A percentile compares a stretch with the other conserved stretches of the same genome.
Conservation (phyloP, 306 rosid genomes). For the Ammopiptanthus mongolicus region DNA sequence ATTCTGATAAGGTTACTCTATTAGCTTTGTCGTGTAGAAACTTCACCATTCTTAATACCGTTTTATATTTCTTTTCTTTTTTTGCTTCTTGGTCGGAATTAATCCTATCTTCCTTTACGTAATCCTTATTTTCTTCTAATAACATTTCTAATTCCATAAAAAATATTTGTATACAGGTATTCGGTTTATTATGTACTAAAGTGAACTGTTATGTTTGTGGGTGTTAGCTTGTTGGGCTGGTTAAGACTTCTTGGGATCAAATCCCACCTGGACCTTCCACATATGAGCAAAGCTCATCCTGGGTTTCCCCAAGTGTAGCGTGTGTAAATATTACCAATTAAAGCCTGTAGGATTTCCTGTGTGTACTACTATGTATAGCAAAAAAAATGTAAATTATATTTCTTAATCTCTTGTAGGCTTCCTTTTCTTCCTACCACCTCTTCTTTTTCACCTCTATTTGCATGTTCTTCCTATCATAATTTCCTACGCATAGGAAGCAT, state of each 20-base stretch:
- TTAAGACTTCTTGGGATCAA: too few species aligned
- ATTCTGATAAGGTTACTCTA: constrained; percentile 76
- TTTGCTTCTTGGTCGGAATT: not conserved
- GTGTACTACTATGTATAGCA: too few species aligned
- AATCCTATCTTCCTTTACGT: not conserved
- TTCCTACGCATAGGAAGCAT: not conserved
- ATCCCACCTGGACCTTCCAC: too few species aligned
- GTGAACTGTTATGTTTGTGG: not conserved
- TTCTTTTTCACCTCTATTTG: not conserved
- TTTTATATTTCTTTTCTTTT: not conserved
- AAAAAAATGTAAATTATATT: not conserved
- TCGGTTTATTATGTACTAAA: not conserved
- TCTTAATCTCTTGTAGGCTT: not conserved
- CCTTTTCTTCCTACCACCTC: not conserved
- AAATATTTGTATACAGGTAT: not conserved
- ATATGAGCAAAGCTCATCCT: too few species aligned
- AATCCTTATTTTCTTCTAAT: not conserved
- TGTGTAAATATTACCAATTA: too few species aligned
- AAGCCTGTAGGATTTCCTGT: too few species aligned
- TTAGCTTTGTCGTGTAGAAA: not conserved
- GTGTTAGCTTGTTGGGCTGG: too few species aligned
- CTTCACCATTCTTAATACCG: not conserved
- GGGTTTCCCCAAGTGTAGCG: too few species aligned
- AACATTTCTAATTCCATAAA: not conserved
- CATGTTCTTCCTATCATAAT: not conserved